Conservation (phyloP, 2,329 filamentous ascomycete species). For the Verticillium nonalfalfae region DNA sequence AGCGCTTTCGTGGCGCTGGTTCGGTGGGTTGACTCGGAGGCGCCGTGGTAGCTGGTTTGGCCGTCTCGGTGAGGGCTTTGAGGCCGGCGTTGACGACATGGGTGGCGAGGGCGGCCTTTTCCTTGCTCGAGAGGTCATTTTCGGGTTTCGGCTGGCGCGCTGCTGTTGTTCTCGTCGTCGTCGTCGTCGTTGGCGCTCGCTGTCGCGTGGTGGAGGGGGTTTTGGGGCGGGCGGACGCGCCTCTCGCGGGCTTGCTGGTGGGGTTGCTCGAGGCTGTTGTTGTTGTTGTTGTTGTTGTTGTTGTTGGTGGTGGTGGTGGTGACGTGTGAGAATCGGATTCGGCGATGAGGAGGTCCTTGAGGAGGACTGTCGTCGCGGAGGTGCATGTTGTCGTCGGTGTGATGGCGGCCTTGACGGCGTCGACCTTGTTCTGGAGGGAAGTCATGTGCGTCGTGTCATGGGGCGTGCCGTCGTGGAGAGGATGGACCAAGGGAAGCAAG, state of each 20-base stretch:
- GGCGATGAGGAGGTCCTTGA: constrained; percentile 38
- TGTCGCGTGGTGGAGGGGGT: constrained; percentile 18
- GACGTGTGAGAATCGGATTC: constrained; percentile 17
- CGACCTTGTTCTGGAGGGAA: constrained; percentile 33
- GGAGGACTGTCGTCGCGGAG: constrained; percentile 35
- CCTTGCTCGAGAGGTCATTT: constrained; percentile 41
- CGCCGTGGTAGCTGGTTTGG: constrained; percentile 37
- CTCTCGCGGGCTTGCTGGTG: not conserved
- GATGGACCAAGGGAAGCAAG: not conserved
- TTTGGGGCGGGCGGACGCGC: constrained; percentile 12
- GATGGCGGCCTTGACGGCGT: constrained; percentile 48
- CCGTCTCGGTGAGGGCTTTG: constrained; percentile 61
- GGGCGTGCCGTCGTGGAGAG: constrained; percentile 25
- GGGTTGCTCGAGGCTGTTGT: not conserved
- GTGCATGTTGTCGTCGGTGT: constrained; percentile 48
- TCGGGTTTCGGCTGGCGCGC: constrained; percentile 15
- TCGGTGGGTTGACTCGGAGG: not conserved
- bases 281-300: not conserved
- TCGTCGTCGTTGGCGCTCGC: constrained; percentile 20
- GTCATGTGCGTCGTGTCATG: constrained; percentile 25
- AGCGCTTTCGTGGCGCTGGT: not conserved
- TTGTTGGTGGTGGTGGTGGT: not conserved
- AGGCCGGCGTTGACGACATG: constrained; percentile 66
- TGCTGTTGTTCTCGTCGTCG: constrained; percentile 8
- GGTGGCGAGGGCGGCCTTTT: constrained; percentile 63